phyloP scores from a whole-genome alignment of 345 rosid species.

The Populus davidiana region DNA sequence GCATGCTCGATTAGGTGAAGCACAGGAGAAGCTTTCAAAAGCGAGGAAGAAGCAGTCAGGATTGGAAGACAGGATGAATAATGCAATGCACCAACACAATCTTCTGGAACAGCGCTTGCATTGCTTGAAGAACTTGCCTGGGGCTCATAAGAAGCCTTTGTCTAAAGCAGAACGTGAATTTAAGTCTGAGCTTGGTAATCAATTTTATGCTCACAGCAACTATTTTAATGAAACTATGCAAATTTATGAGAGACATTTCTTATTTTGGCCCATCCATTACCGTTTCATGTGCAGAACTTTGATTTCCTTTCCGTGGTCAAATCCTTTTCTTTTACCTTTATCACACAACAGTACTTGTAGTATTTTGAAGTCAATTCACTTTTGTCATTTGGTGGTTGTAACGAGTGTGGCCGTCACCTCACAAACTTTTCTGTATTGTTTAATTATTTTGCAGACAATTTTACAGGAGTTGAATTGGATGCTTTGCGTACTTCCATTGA shows the following conservation, averaged over 20 bases:
- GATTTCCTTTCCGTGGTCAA: neutral
- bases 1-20: conserved; percentile 57
- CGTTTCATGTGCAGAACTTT: neutral
- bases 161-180: conserved; percentile 81
- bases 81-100: conserved; percentile 43
- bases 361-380: neutral
- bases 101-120: conserved; percentile 62
- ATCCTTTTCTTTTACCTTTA: neutral
- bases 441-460: conserved; percentile 49
- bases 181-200: conserved; percentile 78
- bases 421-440: conserved; percentile 1
- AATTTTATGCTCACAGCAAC: neutral
- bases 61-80: conserved; percentile 56
- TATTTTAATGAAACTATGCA: neutral
- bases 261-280: neutral
- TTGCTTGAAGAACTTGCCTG: conserved; percentile 63
- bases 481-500: conserved; percentile 69
- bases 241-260: neutral
- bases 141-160: conserved; percentile 76
- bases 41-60: conserved; percentile 60
- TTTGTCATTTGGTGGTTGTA: neutral
- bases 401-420: neutral
- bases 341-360: neutral
- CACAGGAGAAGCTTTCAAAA: conserved; percentile 57
- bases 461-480: conserved; percentile 61